Evolutionary conservation across 495 filamentous ascomycete genomes (phyloP).

Genomic region (Talaromyces proteolyticus): DNA sequence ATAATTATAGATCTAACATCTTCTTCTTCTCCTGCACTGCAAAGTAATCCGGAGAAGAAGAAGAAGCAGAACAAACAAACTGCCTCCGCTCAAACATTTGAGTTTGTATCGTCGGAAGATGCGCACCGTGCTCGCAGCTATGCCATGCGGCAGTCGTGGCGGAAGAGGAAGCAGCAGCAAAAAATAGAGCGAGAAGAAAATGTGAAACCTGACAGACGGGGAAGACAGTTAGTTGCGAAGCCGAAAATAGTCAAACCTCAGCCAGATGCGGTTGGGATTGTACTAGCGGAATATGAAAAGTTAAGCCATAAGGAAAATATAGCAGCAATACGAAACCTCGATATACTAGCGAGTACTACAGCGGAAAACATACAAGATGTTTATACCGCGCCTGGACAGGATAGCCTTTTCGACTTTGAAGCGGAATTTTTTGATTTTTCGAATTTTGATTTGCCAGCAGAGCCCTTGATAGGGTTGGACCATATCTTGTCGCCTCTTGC

Average conservation of each 20-base stretch:
- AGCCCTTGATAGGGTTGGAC: slow-evolving; percentile 11
- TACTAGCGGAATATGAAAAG: not conserved
- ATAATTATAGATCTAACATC: not conserved
- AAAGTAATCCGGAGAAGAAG: no score
- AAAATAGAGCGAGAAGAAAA: slow-evolving; percentile 12
- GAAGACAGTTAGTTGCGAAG: not conserved
- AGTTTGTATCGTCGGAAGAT: slow-evolving; percentile 2
- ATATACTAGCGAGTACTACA: not conserved
- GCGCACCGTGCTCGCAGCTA: slow-evolving; percentile 15
- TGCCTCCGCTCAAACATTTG: not conserved
- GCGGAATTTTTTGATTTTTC: not conserved
- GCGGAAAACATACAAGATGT: no score
- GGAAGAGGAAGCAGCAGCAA: slow-evolving; percentile 13
- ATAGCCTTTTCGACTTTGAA: not conserved
- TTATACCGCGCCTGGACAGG: no score
- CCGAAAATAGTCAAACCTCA: not conserved
- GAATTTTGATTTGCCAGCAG: slow-evolving; percentile 3
- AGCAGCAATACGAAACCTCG: no score
- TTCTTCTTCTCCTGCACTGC: not conserved
- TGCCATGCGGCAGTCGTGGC: slow-evolving; percentile 22
- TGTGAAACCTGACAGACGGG: not conserved
- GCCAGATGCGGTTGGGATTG: not conserved
- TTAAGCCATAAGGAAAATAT: no score
- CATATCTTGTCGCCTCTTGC: slow-evolving; percentile 13
- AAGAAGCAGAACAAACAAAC: not conserved